A percentile compares a stretch with the other conserved stretches of the same genome.
Conservation (phyloP, 202 grass and related monocot species). For the Sporobolus alterniflorus region DNA sequence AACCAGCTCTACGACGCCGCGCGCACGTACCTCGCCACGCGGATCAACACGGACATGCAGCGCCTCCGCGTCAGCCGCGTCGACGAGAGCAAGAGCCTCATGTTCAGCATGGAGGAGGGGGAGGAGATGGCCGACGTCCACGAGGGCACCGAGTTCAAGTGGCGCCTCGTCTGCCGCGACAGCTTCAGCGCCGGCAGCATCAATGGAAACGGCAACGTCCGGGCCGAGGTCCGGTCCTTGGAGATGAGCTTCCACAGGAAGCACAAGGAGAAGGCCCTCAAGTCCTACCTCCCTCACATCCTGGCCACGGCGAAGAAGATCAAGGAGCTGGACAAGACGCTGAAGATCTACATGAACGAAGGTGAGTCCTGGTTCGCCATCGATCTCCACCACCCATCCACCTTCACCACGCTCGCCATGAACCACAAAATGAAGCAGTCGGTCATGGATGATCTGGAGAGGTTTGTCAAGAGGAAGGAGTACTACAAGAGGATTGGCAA, state of each 20-base stretch:
- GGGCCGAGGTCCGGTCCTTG: slow-evolving; percentile 53
- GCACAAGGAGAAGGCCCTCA: slow-evolving; percentile 68
- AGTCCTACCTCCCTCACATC: slow-evolving; percentile 75
- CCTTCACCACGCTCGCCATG: slow-evolving; percentile 85
- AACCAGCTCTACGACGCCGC: slow-evolving; percentile 89
- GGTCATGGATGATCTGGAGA: slow-evolving; percentile 75
- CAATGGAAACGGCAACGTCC: slow-evolving; percentile 12
- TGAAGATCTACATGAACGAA: slow-evolving; percentile 92
- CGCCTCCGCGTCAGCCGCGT: slow-evolving; percentile 74
- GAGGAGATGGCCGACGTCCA: slow-evolving; percentile 85
- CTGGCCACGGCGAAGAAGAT: slow-evolving; percentile 65
- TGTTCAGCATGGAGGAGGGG: slow-evolving; percentile 72
- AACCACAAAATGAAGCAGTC: slow-evolving; percentile 55
- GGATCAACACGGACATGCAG: slow-evolving; percentile 76
- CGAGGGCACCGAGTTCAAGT: slow-evolving; percentile 74
- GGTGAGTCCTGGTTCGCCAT: slow-evolving; percentile 61
- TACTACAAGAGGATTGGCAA: slow-evolving; percentile 88
- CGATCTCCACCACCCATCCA: slow-evolving; percentile 79
- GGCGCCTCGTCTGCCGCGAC: slow-evolving; percentile 64
- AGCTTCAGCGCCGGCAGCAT: background rate
- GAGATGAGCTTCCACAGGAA: slow-evolving; percentile 86
- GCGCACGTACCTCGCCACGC: slow-evolving; percentile 63
- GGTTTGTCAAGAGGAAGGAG: slow-evolving; percentile 77
- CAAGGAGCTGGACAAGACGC: slow-evolving; percentile 68
- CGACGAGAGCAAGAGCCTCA: slow-evolving; percentile 65